Percentiles rank a stretch among this genome's conserved stretches.
Conservation (phyloP, 176 grass and related monocot species). For the Triticum aestivum region DNA sequence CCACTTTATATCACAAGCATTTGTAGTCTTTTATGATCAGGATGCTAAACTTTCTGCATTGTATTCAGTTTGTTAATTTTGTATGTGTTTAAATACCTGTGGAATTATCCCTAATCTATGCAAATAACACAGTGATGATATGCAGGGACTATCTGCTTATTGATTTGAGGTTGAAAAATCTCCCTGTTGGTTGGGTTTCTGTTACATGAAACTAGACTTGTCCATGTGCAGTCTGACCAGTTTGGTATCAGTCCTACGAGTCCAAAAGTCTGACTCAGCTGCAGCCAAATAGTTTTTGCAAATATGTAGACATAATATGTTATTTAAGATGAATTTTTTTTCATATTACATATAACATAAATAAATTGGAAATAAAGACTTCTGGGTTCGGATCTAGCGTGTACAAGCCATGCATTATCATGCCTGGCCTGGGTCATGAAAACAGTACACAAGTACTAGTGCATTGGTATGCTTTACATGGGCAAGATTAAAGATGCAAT, state of each 20-base stretch:
- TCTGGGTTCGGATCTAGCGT: neutral
- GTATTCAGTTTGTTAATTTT: neutral
- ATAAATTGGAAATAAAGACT: neutral
- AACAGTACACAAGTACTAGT: slow-evolving; percentile 7
- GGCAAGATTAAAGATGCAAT: neutral
- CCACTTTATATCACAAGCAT: neutral
- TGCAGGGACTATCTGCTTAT: neutral
- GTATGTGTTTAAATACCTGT: slow-evolving; percentile 12
- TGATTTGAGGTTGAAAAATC: neutral
- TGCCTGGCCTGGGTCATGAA: neutral
- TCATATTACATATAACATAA: neutral
- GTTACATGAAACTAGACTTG: slow-evolving; percentile 8
- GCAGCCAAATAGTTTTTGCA: neutral
- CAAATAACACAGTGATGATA: neutral
- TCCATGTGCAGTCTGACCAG: neutral
- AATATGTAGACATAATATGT: neutral
- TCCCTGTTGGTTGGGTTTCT: neutral
- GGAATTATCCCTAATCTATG: neutral
- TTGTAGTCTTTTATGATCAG: neutral
- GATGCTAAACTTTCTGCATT: neutral
- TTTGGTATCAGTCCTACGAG: neutral
- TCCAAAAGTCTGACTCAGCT: neutral
- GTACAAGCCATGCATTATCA: neutral
- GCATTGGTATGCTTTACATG: neutral
- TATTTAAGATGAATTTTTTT: neutral